phyloP scores from a whole-genome alignment of 2,329 filamentous ascomycete genomes.

The Parasarocladium wereldwijsianum region DNA sequence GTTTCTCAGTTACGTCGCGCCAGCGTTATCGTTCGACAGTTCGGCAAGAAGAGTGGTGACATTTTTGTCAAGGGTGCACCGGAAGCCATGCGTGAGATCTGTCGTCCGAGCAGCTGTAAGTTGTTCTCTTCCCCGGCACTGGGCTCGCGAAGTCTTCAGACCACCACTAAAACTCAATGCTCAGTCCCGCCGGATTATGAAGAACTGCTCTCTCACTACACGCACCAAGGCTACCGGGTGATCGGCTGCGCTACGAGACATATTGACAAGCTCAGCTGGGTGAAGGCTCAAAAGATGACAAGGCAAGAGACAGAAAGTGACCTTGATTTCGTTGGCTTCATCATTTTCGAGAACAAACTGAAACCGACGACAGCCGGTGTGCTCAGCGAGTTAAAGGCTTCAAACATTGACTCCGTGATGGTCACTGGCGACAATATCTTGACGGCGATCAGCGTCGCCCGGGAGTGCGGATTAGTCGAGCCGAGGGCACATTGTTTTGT shows the following conservation, averaged over 20 bases:
- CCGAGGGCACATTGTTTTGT: conserved; percentile 80
- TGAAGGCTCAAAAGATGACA: conserved; percentile 89
- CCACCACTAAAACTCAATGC: no score
- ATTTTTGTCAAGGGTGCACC: conserved; percentile 95
- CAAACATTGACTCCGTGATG: conserved; percentile 85
- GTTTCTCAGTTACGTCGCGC: conserved; percentile 83
- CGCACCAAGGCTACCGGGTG: conserved; percentile 88
- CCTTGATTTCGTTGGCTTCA: conserved; percentile 86
- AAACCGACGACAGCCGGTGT: conserved; percentile 75
- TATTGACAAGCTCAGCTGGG: conserved; percentile 76
- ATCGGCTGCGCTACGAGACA: conserved; percentile 91
- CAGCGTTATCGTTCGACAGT: conserved; percentile 82
- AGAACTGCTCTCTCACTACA: conserved; percentile 78
- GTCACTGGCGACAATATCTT: conserved; percentile 97
- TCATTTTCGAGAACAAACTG: conserved; percentile 97
- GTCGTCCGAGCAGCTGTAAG: conserved; percentile 63
- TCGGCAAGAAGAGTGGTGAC: conserved; percentile 69
- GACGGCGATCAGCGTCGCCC: conserved; percentile 87
- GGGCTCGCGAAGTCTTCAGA: no score
- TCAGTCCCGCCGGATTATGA: conserved; percentile 76
- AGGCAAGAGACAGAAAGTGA: conserved; percentile 70
- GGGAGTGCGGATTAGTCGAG: conserved; percentile 76
- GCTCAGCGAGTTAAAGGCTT: conserved; percentile 65
- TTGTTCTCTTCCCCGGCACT: conserved; percentile 7
- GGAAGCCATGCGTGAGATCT: conserved; percentile 93